phyloP scores from a whole-genome alignment of 305 asterid genomes.

The Fraxinus paxiana region DNA sequence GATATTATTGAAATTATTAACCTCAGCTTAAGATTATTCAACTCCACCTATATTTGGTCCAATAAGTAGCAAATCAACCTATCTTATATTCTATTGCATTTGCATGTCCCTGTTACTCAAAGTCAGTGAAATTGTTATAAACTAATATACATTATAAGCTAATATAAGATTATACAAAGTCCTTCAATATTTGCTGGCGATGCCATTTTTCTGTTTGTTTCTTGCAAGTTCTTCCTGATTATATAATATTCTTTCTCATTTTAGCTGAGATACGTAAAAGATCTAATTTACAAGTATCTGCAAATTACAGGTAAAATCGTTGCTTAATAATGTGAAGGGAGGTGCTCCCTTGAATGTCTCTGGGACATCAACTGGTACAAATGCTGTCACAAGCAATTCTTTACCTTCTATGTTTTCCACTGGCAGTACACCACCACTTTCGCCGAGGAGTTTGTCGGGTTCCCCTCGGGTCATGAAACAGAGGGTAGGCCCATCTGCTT shows the following conservation, averaged over 20 bases:
- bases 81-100: background rate
- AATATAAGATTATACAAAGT: background rate
- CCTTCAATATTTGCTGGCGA: slow-evolving; percentile 11
- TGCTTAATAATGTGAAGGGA: slow-evolving; percentile 77
- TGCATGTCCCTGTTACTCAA: background rate
- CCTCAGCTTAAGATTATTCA: background rate
- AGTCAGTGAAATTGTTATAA: background rate
- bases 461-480: slow-evolving; percentile 85
- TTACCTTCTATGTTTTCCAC: slow-evolving; percentile 96
- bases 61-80: background rate
- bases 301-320: slow-evolving; percentile 65
- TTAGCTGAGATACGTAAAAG: slow-evolving; percentile 17
- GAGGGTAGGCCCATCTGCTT: slow-evolving; percentile 74
- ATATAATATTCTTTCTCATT: slow-evolving; percentile 7
- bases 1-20: background rate
- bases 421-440: slow-evolving; percentile 98
- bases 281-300: slow-evolving; percentile 16
- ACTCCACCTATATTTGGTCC: background rate
- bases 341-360: slow-evolving; percentile 60
- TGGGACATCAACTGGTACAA: slow-evolving; percentile 57
- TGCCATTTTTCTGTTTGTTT: slow-evolving; percentile 3
- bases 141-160: background rate
- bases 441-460: slow-evolving; percentile 94
- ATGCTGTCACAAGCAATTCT: slow-evolving; percentile 61
- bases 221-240: background rate